Evolutionary conservation across 305 asterid species (phyloP).

Genomic region (Rubia tinctorum): DNA sequence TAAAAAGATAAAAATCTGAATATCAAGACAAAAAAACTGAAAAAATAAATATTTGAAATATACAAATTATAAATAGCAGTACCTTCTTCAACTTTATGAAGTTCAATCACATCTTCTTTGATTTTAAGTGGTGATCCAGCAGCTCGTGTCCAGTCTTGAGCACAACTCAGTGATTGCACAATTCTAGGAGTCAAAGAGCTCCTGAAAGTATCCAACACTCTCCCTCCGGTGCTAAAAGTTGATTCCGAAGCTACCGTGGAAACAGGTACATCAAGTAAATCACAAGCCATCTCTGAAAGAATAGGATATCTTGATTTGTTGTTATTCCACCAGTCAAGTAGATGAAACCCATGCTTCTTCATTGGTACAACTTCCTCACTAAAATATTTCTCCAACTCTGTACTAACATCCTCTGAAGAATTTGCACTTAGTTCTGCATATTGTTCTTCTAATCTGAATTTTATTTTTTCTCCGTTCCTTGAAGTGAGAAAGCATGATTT

Average conservation of each 20-base stretch:
- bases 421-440: not conserved
- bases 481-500: too few relatives aligned
- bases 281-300: not conserved
- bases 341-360: not conserved
- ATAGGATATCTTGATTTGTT: not conserved
- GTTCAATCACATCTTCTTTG: not conserved
- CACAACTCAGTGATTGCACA: slow-evolving; percentile 1
- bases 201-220: not conserved
- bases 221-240: not conserved
- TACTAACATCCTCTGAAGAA: too few relatives aligned
- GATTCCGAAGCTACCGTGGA: not conserved
- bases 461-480: not conserved
- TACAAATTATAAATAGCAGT: not conserved
- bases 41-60: too few relatives aligned
- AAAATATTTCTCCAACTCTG: not conserved
- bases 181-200: slow-evolving; percentile 3
- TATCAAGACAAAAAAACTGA: too few relatives aligned
- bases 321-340: not conserved
- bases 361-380: not conserved
- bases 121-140: not conserved
- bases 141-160: not conserved
- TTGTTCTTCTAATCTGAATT: not conserved
- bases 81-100: not conserved
- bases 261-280: not conserved
- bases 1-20: too few relatives aligned